Percentiles rank a stretch among this genome's conserved stretches.
These are phyloP conservation scores for Ilyonectria destructans DNA, from an alignment of 2,329 filamentous ascomycete species.

Conservation along the genomic window DNA sequence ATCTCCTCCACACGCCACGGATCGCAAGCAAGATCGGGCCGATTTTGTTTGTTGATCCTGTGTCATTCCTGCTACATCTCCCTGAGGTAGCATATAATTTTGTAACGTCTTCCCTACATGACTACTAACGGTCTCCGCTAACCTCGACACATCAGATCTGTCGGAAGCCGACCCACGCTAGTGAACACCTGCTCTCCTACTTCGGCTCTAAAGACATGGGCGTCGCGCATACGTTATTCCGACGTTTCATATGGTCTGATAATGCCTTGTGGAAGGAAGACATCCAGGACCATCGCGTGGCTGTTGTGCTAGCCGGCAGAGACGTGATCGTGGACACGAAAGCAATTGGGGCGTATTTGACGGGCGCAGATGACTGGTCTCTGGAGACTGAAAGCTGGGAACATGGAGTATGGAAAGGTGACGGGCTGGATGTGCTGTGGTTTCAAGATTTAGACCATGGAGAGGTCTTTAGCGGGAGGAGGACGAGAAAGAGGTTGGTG, in stretches of 20 bases:
- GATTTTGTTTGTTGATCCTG: conserved; percentile 72
- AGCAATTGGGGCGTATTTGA: conserved; percentile 68
- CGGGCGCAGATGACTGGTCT: conserved; percentile 50
- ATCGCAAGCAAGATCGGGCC: conserved; percentile 59
- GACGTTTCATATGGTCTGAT: conserved; percentile 75
- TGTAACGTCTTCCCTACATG: conserved; percentile 38
- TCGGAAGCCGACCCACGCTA: conserved; percentile 62
- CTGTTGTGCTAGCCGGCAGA: conserved; percentile 65
- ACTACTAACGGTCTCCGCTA: conserved; percentile 16
- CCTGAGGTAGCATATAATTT: conserved; percentile 78
- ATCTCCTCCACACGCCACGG: conserved; percentile 65
- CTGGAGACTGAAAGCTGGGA: conserved; percentile 31
- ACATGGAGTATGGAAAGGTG: conserved; percentile 53
- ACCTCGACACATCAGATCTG: conserved; percentile 51
- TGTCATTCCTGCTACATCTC: conserved; percentile 73
- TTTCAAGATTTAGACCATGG: conserved; percentile 71
- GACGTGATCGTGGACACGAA: conserved; percentile 72
- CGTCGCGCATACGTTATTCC: conserved; percentile 70
- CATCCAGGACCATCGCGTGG: conserved; percentile 60
- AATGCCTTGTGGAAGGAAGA: conserved; percentile 75
- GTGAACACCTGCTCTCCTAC: conserved; percentile 73
- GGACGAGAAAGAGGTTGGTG: conserved; percentile 53
- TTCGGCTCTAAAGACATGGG: conserved; percentile 74
- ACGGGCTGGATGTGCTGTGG: conserved; percentile 67
- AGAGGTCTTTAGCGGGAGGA: conserved; percentile 64